Evolutionary conservation across 1,139 yeast species (phyloP).

Genomic region (Blastobotrys petasosporus): DNA sequence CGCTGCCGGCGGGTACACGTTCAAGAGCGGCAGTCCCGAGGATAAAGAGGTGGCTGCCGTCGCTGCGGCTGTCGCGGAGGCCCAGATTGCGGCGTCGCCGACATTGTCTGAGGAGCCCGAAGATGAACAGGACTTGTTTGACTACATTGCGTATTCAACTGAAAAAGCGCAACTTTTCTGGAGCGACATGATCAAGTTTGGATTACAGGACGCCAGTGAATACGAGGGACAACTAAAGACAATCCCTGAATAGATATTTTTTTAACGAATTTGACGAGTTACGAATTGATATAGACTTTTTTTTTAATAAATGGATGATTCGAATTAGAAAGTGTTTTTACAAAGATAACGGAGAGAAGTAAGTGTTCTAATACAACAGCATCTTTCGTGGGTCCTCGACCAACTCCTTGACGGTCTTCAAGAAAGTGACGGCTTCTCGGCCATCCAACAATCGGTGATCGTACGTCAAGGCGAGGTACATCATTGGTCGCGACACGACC

Average conservation of each 20-base stretch:
- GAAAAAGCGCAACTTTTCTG: slow-evolving; percentile 69
- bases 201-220: slow-evolving; percentile 37
- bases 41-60: slow-evolving; percentile 4
- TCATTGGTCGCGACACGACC: slow-evolving; percentile 97
- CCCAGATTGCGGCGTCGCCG: neutral
- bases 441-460: slow-evolving; percentile 99
- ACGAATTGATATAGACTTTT: neutral
- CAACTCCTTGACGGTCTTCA: slow-evolving; percentile 91
- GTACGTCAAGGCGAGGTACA: slow-evolving; percentile 97
- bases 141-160: slow-evolving; percentile 66
- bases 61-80: slow-evolving; percentile 1
- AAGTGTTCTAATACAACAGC: slow-evolving; percentile 50
- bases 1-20: slow-evolving; percentile 25
- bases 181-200: slow-evolving; percentile 67
- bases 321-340: neutral
- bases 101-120: slow-evolving; percentile 25
- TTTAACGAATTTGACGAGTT: neutral
- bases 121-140: slow-evolving; percentile 64
- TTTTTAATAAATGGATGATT: neutral
- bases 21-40: neutral
- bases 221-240: slow-evolving; percentile 18
- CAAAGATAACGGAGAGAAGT: neutral
- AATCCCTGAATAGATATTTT: neutral
- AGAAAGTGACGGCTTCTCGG: slow-evolving; percentile 97
- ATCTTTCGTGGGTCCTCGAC: slow-evolving; percentile 99